These are phyloP conservation scores for Calendula officinalis DNA, from an alignment of 129 eudicot species.

Conservation along the genomic window DNA sequence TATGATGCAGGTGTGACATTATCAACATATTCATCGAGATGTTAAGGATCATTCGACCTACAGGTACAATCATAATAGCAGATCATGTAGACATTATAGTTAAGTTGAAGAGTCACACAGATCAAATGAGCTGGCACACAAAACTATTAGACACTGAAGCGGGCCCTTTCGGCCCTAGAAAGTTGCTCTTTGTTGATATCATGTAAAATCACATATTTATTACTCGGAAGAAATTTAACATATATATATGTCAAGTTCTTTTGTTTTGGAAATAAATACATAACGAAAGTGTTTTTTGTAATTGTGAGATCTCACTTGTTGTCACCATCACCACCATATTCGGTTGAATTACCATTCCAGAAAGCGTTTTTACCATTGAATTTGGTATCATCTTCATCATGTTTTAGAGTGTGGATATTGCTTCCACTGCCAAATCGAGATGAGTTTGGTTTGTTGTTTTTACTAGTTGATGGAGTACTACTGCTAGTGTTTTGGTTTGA, in stretches of 20 bases:
- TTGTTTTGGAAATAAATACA: slow-evolving; percentile 17
- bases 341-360: slow-evolving; percentile 90
- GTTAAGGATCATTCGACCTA: slow-evolving; percentile 42
- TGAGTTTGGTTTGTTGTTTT: slow-evolving; percentile 34
- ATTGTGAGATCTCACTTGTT: slow-evolving; percentile 24
- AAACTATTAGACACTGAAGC: slow-evolving; percentile 27
- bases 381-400: slow-evolving; percentile 65
- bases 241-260: not conserved
- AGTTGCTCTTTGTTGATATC: slow-evolving; percentile 34
- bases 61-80: slow-evolving; percentile 41
- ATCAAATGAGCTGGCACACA: slow-evolving; percentile 34
- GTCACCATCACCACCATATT: slow-evolving; percentile 61
- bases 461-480: slow-evolving; percentile 22
- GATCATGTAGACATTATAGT: slow-evolving; percentile 42
- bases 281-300: not conserved
- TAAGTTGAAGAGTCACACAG: slow-evolving; percentile 37
- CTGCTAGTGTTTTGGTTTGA: slow-evolving; percentile 32
- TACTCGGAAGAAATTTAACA: slow-evolving; percentile 19
- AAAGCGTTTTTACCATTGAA: slow-evolving; percentile 62
- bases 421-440: slow-evolving; percentile 69
- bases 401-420: slow-evolving; percentile 79
- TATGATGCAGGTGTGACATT: slow-evolving; percentile 33
- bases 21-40: slow-evolving; percentile 41
- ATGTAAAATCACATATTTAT: slow-evolving; percentile 21
- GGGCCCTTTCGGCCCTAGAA: slow-evolving; percentile 42